Percentiles rank a stretch among this genome's conserved stretches.
Conservation (phyloP, 2,329 filamentous ascomycete genomes). For the Verruconis gallopava region DNA sequence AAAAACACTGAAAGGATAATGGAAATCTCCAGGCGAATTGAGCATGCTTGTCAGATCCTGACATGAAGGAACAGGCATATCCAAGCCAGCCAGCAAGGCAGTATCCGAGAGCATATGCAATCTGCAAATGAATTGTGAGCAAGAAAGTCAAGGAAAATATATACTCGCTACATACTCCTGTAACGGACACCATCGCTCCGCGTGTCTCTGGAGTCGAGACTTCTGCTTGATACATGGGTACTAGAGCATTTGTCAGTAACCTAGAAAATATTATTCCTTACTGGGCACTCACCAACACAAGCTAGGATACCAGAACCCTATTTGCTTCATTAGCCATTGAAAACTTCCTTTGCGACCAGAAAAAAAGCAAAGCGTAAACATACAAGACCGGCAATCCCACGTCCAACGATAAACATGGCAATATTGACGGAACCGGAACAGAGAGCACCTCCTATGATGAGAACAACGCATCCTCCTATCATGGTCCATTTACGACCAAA, state of each 20-base stretch:
- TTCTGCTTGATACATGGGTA: conserved; percentile 19
- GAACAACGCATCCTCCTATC: conserved; percentile 23
- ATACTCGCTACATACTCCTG: conserved; percentile 10
- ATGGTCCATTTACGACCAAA: conserved; percentile 26
- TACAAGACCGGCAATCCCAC: conserved; percentile 28
- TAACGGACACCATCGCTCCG: conserved; percentile 20
- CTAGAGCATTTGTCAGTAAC: too few species aligned
- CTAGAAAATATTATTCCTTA: too few species aligned
- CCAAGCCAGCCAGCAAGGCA: conserved; percentile 18
- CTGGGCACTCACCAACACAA: too few species aligned
- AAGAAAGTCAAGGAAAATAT: background rate
- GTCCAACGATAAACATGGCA: conserved; percentile 28
- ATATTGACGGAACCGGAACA: conserved; percentile 26
- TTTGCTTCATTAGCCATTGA: too few species aligned
- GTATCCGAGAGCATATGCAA: conserved; percentile 20
- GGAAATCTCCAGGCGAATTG: conserved; percentile 34
- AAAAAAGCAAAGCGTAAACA: too few species aligned
- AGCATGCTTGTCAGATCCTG: background rate
- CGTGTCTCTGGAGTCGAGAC: conserved; percentile 17
- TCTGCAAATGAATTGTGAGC: too few species aligned
- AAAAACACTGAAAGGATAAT: conserved; percentile 28
- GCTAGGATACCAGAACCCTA: conserved; percentile 25
- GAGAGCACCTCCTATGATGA: conserved; percentile 28
- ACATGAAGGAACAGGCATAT: conserved; percentile 17
- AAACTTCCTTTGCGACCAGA: too few species aligned